Base-by-base conservation (phyloP, 1,139 yeast species). In the Tardiomyces digboiensis region DNA sequence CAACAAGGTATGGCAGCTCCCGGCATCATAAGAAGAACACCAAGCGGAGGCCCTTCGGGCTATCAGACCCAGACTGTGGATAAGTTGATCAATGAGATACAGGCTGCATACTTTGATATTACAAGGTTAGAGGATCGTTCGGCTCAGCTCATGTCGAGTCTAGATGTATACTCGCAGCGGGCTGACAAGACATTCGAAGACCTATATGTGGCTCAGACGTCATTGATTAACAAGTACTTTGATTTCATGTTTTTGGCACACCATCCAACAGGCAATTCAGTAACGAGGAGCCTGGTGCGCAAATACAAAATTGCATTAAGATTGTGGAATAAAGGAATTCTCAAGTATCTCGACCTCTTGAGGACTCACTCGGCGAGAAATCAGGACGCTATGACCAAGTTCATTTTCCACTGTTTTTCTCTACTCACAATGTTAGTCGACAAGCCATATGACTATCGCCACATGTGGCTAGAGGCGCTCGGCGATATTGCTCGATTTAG, bases 241-340 rank as follows among this genome's bases (percentile, higher is more conserved):
- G 61, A 58, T 42, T 59, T 58, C 42, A 44, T 59, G 44, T 54
- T 56, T 39, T 47, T 55, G 19, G 58, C 61, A 29, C 49, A 52
- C 42, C 56, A 56, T 38, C 58, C 59, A 2, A 44, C 52, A n/a
- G 61, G 61, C 3, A 48, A 54, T 29, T 42, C 50, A 8, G 50
- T 52, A 2, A 55, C 60, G 19, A 42, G 50, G 13, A 51, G 49
- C 3, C 49, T 60, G 29, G 57, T 60, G 19, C 50, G 51, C 29
- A 58, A 59, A 42, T 56, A 60, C 46, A 54, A 56, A 40, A 60
- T 61, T 33, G 60, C 63, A 2, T 48, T 57, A 21, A 51, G 64
- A 8, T 50, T 61, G 49, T 60, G 65, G 65, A 60, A 59, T 42
- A 50, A 52, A 37, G 65, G 65, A 21, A 53, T 61, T n/a, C 58